Percentiles rank a stretch among this genome's conserved stretches.
phyloP scores from a whole-genome alignment of 208 protist genomes.

The Trichomonas vaginalis region DNA sequence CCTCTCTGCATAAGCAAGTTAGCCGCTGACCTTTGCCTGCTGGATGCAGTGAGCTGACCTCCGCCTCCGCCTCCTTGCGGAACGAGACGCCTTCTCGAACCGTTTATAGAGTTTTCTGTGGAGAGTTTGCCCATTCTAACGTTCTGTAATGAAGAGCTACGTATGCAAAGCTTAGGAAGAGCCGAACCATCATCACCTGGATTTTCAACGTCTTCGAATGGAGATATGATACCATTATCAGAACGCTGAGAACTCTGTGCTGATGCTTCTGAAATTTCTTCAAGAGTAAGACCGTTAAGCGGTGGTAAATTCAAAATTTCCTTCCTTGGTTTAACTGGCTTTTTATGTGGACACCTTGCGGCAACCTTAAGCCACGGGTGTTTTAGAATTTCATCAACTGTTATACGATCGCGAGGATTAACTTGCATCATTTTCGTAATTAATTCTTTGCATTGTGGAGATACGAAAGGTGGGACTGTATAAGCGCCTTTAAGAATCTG shows the following conservation, averaged over 20 bases:
- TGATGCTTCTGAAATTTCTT: background rate
- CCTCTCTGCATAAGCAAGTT: background rate
- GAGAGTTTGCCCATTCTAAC: background rate
- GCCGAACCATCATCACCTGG: background rate
- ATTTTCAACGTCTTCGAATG: background rate
- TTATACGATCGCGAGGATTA: background rate
- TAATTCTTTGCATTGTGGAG: background rate
- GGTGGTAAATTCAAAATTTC: background rate
- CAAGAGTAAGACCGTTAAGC: background rate
- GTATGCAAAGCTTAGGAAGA: background rate
- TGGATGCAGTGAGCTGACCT: too few relatives aligned
- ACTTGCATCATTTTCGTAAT: background rate
- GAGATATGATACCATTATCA: background rate
- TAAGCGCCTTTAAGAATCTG: background rate
- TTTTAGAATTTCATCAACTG: background rate
- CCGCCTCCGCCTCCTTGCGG: background rate
- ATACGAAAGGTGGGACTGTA: background rate
- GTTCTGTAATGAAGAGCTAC: background rate
- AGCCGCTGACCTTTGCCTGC: background rate
- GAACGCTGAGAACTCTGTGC: background rate
- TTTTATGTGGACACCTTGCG: background rate
- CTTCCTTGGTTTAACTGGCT: background rate
- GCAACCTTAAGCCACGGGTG: background rate
- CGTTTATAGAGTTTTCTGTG: background rate
- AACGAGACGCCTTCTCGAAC: background rate